A percentile compares a stretch with the other conserved stretches of the same genome.
Conservation (phyloP, 805 yeast genomes). For the Yarrowia alimentaria region DNA sequence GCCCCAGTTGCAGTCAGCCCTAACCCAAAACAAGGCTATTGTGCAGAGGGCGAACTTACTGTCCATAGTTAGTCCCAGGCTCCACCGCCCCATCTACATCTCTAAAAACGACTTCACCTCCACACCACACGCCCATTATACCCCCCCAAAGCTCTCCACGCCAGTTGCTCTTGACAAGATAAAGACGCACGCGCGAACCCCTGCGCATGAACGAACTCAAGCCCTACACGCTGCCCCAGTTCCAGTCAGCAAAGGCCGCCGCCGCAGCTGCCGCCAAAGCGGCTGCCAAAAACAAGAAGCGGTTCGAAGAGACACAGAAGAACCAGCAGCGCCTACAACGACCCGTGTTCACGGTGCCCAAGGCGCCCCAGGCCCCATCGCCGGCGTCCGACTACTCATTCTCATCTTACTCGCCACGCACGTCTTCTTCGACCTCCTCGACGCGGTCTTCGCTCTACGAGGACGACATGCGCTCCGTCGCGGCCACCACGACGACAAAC, state of each 20-base stretch:
- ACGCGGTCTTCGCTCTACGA: conserved; percentile 14
- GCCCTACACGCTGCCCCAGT: conserved; percentile 27
- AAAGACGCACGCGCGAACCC: no score
- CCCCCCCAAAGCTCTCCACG: no score
- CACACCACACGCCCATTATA: no score
- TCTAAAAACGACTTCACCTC: no score
- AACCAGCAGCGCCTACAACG: no score
- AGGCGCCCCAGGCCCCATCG: neutral
- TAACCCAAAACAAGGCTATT: no score
- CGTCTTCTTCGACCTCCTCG: conserved; percentile 1
- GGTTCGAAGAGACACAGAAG: conserved; percentile 19
- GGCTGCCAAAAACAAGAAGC: conserved; percentile 22
- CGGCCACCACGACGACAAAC: conserved; percentile 12
- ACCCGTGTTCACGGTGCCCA: no score
- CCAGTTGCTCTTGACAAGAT: no score
- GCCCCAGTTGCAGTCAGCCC: no score
- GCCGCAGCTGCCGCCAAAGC: conserved; percentile 24
- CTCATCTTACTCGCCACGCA: conserved; percentile 1
- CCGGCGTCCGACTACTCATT: conserved; percentile 20
- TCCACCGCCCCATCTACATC: no score
- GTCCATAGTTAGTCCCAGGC: no score
- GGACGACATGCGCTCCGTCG: conserved; percentile 21
- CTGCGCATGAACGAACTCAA: conserved; percentile 24
- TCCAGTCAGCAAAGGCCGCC: conserved; percentile 26
- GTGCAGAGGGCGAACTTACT: no score